Evolutionary conservation across 768 basidiomycete species (phyloP), one percentile per base, ranked within the genome.

Genomic region (Pisolithus tinctorius): DNA sequence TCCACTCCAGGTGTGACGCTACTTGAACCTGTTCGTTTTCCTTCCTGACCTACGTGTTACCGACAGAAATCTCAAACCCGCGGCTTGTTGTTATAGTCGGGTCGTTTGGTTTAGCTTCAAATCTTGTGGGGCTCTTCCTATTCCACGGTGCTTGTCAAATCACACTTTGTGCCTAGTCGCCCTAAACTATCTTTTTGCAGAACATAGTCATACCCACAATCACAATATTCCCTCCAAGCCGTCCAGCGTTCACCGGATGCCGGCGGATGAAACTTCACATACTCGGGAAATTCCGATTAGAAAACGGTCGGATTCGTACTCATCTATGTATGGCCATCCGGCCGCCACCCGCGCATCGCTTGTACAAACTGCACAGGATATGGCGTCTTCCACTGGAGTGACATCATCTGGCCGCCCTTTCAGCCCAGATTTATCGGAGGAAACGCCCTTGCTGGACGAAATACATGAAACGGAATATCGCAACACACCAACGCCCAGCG

Each of bases 51-150:
- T 36, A 30, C 14, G 5, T 27, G 34, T 23, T 17, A 13, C 34
- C 47, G 17, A 36, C 68, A 90, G 95, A 96, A 66, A 88, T 99
- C 36, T 83, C 84, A 16, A 94, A 89, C 60, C 91, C 96, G 0
- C 81, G 79, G 58, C 73, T 99, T 13, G 80, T 99, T 30, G 90
- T 97, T 8, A 69, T 94, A 20, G 96, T 99, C 25, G 96, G 96
- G 6, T 81, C 81, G 25, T 74, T 93, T 11, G 96, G 96, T 34
- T 72, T 99, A 11, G 80, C 86, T 0, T 96, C 93, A 25, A 99
- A 99, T 61, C 76, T 98, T 26, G 78, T 97, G 43, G 96, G 96
- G 8, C 69, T 99, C 34, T 88, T 95, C 74, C 72, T 99, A 45
- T 98, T 98, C 77, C 93, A 94, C 60, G 96, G 94, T 90, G 57